Conservation (phyloP, 257 asterid species). For the Solanum sitiens region DNA sequence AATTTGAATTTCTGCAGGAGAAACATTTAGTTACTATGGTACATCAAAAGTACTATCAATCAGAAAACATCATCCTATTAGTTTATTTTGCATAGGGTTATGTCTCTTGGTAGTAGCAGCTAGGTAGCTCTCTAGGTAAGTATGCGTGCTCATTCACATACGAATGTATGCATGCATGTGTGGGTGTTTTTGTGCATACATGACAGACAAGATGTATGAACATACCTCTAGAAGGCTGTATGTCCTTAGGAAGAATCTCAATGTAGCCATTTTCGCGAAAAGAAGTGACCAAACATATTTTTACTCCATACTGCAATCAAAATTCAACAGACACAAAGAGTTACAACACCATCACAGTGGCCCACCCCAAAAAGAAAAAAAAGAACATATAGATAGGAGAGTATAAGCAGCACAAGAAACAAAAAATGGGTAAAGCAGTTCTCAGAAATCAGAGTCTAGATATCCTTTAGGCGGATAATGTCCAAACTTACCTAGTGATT, state of each 20-base stretch:
- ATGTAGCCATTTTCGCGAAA: slow-evolving; percentile 72
- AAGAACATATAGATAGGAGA: background rate
- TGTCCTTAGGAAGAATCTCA: slow-evolving; percentile 75
- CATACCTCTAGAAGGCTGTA: slow-evolving; percentile 56
- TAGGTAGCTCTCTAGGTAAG: background rate
- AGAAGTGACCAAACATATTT: slow-evolving; percentile 81
- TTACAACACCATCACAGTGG: background rate
- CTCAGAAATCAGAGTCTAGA: background rate
- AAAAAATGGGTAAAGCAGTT: background rate
- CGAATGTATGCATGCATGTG: background rate
- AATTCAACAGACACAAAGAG: background rate
- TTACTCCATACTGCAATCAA: slow-evolving; percentile 56
- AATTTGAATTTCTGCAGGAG: background rate
- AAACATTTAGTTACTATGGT: background rate
- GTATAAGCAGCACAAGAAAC: background rate
- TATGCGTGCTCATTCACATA: background rate
- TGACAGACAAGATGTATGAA: slow-evolving; percentile 3
- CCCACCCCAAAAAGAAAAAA: background rate
- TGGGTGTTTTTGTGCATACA: background rate
- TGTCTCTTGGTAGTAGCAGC: background rate
- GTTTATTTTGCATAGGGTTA: background rate
- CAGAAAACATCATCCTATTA: background rate
- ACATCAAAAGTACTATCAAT: background rate
- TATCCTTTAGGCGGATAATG: background rate
- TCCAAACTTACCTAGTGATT: background rate